These are phyloP conservation scores for Melaleuca quinquenervia DNA, from an alignment of 345 rosid species.

Conservation along the genomic window DNA sequence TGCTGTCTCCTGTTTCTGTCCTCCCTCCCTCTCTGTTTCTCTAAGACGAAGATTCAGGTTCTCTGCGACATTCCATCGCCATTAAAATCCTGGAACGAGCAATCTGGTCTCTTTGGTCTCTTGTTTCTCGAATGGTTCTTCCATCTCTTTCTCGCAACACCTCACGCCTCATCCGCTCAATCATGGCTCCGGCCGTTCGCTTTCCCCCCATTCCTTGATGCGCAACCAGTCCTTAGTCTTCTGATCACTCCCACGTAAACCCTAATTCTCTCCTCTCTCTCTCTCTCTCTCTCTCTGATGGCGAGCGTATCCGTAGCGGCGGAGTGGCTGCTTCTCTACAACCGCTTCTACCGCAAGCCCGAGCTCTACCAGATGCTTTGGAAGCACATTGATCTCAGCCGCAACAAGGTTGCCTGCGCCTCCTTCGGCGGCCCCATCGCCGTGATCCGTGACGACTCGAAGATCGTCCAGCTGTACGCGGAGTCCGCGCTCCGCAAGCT, in stretches of 20 bases:
- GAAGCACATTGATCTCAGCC: conserved; percentile 78
- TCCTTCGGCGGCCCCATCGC: conserved; percentile 93
- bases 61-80: neutral
- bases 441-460: conserved; percentile 91
- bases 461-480: conserved; percentile 93
- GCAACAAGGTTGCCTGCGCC: conserved; percentile 92
- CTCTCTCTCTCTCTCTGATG: conserved; percentile 16
- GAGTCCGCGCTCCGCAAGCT: conserved; percentile 97
- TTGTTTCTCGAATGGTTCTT: neutral
- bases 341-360: conserved; percentile 82
- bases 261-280: neutral
- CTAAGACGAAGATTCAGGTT: neutral
- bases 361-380: conserved; percentile 82
- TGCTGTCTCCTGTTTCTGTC: neutral
- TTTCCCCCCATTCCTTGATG: neutral
- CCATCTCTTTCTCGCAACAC: neutral
- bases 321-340: conserved; percentile 90
- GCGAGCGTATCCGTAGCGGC: conserved; percentile 92
- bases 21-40: neutral
- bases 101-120: neutral
- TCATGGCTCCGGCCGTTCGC: neutral
- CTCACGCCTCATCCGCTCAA: neutral
- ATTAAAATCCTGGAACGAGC: neutral
- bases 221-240: neutral
- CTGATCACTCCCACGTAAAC: neutral